Percentiles rank a stretch among this genome's conserved stretches.
phyloP scores from a whole-genome alignment of 305 asterid genomes.

The Fraxinus sp. region DNA sequence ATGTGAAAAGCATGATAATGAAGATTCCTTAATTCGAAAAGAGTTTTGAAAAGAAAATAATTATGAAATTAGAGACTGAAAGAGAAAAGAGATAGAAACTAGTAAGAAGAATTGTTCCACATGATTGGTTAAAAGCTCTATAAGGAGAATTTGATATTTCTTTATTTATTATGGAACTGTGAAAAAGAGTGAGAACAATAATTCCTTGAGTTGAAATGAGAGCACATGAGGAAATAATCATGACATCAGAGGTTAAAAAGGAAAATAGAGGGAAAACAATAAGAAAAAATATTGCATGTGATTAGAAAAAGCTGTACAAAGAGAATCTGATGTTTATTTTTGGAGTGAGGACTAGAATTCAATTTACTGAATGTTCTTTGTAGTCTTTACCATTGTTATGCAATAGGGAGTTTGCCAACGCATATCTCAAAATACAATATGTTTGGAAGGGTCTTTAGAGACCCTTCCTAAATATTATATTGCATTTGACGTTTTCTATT shows the following conservation, averaged over 20 bases:
- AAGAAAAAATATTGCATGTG: not conserved
- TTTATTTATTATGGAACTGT: not conserved
- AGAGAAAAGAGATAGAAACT: not conserved
- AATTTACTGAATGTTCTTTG: not conserved
- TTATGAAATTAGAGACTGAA: not conserved
- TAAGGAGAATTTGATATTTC: not conserved
- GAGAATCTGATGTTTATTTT: slow-evolving; percentile 12
- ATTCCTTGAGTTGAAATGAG: slow-evolving; percentile 4
- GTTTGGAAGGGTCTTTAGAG: not conserved
- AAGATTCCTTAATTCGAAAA: not conserved
- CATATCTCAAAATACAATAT: not conserved
- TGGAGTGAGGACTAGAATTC: not conserved
- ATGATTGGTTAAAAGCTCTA: not conserved
- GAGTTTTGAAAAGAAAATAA: not conserved
- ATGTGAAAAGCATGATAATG: not conserved
- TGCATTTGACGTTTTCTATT: not conserved
- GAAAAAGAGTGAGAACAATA: slow-evolving; percentile 1
- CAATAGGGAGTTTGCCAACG: not conserved
- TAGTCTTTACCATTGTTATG: not conserved
- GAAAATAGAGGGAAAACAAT: not conserved
- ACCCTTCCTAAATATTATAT: not conserved
- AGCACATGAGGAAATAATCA: not conserved
- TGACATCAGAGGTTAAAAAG: slow-evolving; percentile 8
- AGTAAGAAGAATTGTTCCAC: not conserved
- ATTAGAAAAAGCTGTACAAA: not conserved